These are phyloP conservation scores for Suillus subaureus DNA, from an alignment of 768 basidiomycete species.

Conservation along the genomic window DNA sequence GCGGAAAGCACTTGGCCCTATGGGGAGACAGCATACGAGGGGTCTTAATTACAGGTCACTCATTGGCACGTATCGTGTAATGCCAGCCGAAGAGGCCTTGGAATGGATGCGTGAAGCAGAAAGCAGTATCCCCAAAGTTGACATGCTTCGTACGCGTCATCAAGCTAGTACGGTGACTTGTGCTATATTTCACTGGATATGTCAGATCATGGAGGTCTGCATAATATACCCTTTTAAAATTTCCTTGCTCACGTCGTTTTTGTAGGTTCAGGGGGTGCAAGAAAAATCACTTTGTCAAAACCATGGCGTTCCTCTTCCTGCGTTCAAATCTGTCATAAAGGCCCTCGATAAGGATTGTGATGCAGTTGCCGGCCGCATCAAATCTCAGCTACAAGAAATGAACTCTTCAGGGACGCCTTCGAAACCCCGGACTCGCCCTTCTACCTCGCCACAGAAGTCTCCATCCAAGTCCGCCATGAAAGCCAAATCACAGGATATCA, in stretches of 20 bases:
- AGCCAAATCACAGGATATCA: constrained; percentile 18
- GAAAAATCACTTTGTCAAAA: constrained; percentile 21
- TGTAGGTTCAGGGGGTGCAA: constrained; percentile 26
- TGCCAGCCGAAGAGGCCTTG: constrained; percentile 18
- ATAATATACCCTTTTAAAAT: too few species aligned
- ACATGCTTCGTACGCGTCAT: constrained; percentile 22
- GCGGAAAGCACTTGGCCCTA: constrained; percentile 17
- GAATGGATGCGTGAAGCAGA: constrained; percentile 41
- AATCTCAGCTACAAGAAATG: constrained; percentile 12
- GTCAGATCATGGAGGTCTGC: constrained; percentile 39
- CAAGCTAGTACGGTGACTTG: constrained; percentile 31
- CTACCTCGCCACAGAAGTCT: constrained; percentile 21
- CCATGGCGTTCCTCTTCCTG: constrained; percentile 17
- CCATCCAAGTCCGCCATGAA: constrained; percentile 23
- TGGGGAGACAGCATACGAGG: not conserved
- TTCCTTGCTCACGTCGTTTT: not conserved
- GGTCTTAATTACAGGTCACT: constrained; percentile 34
- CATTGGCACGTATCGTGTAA: constrained; percentile 28
- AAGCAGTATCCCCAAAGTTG: constrained; percentile 16
- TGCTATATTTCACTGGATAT: constrained; percentile 51
- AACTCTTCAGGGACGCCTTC: not conserved
- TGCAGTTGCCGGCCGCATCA: constrained; percentile 26
- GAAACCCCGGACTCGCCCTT: not conserved
- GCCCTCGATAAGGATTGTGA: constrained; percentile 30
- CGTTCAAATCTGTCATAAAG: constrained; percentile 23